Evolutionary conservation across 1,284 basidiomycete genomes (phyloP).

Genomic region (Phaffia rhodozyma): DNA sequence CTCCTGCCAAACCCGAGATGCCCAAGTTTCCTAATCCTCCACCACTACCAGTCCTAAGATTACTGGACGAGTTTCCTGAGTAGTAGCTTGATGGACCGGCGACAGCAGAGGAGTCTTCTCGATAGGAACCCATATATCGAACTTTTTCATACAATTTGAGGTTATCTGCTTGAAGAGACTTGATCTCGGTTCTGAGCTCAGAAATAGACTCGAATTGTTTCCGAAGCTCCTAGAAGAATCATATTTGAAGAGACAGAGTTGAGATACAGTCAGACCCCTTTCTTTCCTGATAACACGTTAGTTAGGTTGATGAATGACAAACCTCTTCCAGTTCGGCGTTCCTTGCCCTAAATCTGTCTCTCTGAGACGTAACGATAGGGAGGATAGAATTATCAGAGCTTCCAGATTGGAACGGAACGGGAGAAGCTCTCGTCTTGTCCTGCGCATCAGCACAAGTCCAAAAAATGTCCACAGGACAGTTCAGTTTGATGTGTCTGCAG

Average conservation of each 20-base stretch:
- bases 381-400: constrained; percentile 70
- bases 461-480: background rate
- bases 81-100: constrained; percentile 18
- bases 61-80: background rate
- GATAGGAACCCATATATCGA: constrained; percentile 87
- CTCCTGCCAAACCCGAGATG: constrained; percentile 26
- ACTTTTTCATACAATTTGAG: constrained; percentile 94
- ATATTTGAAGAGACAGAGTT: background rate
- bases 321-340: constrained; percentile 95
- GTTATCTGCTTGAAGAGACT: constrained; percentile 79
- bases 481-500: background rate
- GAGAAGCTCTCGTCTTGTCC: constrained; percentile 26
- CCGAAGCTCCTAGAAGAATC: constrained; percentile 58
- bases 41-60: background rate
- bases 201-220: constrained; percentile 88
- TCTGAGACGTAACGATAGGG: constrained; percentile 90
- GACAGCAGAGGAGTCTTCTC: constrained; percentile 48
- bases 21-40: constrained; percentile 3
- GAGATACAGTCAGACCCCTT: background rate
- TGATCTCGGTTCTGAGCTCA: constrained; percentile 75
- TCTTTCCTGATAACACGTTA: background rate
- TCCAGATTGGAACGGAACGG: constrained; percentile 19
- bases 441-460: background rate
- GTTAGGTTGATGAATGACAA: constrained; percentile 17
- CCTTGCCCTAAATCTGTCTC: constrained; percentile 86